Evolutionary conservation across 345 rosid genomes (phyloP).

Genomic region (Salix exigua): DNA sequence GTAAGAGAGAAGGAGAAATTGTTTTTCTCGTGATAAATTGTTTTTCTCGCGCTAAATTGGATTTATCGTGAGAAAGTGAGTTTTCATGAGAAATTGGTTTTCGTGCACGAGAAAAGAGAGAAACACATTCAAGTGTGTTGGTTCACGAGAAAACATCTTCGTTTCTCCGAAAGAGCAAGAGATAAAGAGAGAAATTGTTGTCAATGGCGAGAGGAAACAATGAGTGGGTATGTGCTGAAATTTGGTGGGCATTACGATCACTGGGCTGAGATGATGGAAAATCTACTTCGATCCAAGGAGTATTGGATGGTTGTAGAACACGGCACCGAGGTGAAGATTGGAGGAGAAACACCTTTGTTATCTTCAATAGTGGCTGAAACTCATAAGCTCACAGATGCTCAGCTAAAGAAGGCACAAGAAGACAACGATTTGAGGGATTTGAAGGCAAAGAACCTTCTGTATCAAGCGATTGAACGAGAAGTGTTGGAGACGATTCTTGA

Average conservation of each 20-base stretch:
- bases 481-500: conserved; percentile 9
- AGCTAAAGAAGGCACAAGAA: not conserved
- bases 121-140: no score
- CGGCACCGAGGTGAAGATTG: not conserved
- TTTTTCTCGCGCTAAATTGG: no score
- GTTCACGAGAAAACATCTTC: no score
- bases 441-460: conserved; percentile 6
- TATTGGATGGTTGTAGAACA: not conserved
- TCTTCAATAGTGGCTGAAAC: fast-evolving
- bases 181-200: no score
- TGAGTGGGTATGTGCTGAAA: not conserved
- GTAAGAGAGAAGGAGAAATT: no score
- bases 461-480: conserved; percentile 3
- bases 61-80: no score
- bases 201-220: not conserved
- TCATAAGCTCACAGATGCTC: fast-evolving
- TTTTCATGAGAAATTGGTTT: no score
- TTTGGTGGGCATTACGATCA: not conserved
- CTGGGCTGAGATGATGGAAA: conserved; percentile 15
- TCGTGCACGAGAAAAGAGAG: no score
- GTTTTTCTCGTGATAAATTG: no score
- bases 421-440: not conserved
- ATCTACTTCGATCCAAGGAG: not conserved
- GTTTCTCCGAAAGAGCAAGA: no score
- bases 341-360: not conserved